phyloP scores from a whole-genome alignment of 495 filamentous ascomycete genomes.

The Trichocladium uniseriatum region DNA sequence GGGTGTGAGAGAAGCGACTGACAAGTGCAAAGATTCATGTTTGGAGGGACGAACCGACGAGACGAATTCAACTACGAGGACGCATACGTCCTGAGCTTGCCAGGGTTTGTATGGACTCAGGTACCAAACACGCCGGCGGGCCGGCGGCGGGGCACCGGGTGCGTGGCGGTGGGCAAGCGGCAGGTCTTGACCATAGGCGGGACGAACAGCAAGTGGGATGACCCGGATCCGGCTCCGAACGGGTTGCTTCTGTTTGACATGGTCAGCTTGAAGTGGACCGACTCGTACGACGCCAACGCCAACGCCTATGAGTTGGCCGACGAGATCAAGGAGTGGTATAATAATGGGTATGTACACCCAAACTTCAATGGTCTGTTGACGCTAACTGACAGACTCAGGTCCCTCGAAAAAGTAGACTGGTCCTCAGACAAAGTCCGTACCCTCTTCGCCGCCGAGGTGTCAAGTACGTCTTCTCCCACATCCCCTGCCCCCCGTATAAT shows the following conservation, averaged over 20 bases:
- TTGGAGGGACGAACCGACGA: slow-evolving; percentile 21
- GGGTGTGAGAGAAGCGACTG: no score
- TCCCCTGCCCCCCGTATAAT: no score
- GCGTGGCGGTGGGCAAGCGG: slow-evolving; percentile 28
- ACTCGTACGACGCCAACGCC: slow-evolving; percentile 31
- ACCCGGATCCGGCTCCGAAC: slow-evolving; percentile 30
- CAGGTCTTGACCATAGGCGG: slow-evolving; percentile 36
- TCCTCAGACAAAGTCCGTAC: no score
- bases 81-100: slow-evolving; percentile 36
- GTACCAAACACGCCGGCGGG: slow-evolving; percentile 15
- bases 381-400: no score
- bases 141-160: slow-evolving; percentile 22
- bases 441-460: no score
- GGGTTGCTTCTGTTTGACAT: slow-evolving; percentile 36
- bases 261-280: slow-evolving; percentile 30
- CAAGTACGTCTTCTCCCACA: no score
- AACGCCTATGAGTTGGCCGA: slow-evolving; percentile 25
- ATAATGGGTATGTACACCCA: slow-evolving; percentile 1
- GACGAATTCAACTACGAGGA: slow-evolving; percentile 15
- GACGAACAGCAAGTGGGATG: slow-evolving; percentile 12
- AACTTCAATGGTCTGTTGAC: no score
- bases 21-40: slow-evolving; percentile 25
- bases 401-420: no score
- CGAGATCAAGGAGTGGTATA: slow-evolving; percentile 26
- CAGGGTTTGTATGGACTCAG: slow-evolving; percentile 38